Evolutionary conservation across 2,329 filamentous ascomycete species (phyloP).

Genomic region (Pseudogymnoascus sp.): DNA sequence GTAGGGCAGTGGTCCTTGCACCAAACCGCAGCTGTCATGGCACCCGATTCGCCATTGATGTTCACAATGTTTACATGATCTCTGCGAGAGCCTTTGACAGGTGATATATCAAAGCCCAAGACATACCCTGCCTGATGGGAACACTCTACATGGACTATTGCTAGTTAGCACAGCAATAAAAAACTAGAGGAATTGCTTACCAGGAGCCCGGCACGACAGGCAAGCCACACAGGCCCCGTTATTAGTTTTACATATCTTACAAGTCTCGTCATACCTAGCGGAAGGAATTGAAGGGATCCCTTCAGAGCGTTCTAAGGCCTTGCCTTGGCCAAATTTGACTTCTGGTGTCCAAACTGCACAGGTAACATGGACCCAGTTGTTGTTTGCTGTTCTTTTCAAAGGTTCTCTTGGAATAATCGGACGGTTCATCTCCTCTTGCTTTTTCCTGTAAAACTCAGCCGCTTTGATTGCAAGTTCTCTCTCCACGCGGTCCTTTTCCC

Average conservation of each 20-base stretch:
- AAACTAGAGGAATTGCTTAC: slow-evolving; percentile 27
- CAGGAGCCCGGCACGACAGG: slow-evolving; percentile 58
- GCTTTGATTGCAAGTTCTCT: slow-evolving; percentile 75
- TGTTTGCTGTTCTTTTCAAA: slow-evolving; percentile 87
- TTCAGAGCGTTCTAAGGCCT: slow-evolving; percentile 77
- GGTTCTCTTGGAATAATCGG: slow-evolving; percentile 81
- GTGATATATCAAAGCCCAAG: slow-evolving; percentile 84
- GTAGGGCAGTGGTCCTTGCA: slow-evolving; percentile 79
- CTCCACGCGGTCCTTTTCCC: slow-evolving; percentile 80
- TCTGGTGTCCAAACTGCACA: slow-evolving; percentile 91
- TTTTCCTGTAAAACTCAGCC: slow-evolving; percentile 74
- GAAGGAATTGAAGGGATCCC: slow-evolving; percentile 78
- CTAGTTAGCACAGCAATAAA: background rate
- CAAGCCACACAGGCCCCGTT: slow-evolving; percentile 78
- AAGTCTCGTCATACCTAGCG: slow-evolving; percentile 67
- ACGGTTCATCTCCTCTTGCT: slow-evolving; percentile 77
- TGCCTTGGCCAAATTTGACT: slow-evolving; percentile 83
- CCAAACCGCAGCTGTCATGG: slow-evolving; percentile 81
- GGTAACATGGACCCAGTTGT: slow-evolving; percentile 96
- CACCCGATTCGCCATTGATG: slow-evolving; percentile 72
- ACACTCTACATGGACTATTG: slow-evolving; percentile 73
- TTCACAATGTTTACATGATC: slow-evolving; percentile 76
- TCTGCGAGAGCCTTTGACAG: slow-evolving; percentile 80
- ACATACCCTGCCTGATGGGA: slow-evolving; percentile 76
- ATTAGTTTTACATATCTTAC: slow-evolving; percentile 74